Conservation (phyloP, 2,329 filamentous ascomycete species). For the Pestalotiopsis sp. region DNA sequence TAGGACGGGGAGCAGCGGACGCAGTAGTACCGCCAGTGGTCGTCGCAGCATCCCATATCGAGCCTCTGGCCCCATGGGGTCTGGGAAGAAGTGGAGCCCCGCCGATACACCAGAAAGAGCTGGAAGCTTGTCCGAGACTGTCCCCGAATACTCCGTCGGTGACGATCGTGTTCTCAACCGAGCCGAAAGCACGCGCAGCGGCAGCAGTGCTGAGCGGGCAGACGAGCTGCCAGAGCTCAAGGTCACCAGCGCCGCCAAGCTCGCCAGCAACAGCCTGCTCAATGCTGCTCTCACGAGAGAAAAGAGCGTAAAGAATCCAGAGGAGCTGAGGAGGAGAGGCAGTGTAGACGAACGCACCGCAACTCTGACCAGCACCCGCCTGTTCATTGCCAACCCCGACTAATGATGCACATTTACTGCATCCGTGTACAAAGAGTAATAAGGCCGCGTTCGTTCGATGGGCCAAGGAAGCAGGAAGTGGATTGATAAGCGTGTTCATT, state of each 20-base stretch:
- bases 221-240: slow-evolving; percentile 62
- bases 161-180: slow-evolving; percentile 30
- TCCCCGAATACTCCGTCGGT: slow-evolving; percentile 33
- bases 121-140: slow-evolving; percentile 52
- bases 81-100: slow-evolving; percentile 52
- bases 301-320: slow-evolving; percentile 68
- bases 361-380: slow-evolving; percentile 72
- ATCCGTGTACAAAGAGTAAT: not conserved
- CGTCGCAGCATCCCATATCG: slow-evolving; percentile 53
- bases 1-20: slow-evolving; percentile 74
- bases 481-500: slow-evolving; percentile 5
- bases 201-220: slow-evolving; percentile 62
- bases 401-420: slow-evolving; percentile 32
- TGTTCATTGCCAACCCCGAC: slow-evolving; percentile 88
- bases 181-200: slow-evolving; percentile 55
- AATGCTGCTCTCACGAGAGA: slow-evolving; percentile 63
- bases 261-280: slow-evolving; percentile 62
- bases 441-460: not conserved
- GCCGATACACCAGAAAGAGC: slow-evolving; percentile 58
- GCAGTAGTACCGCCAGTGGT: slow-evolving; percentile 66
- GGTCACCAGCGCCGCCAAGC: slow-evolving; percentile 42
- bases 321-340: slow-evolving; percentile 75
- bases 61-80: slow-evolving; percentile 48
- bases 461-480: not conserved
- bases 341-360: slow-evolving; percentile 83